phyloP scores from a whole-genome alignment of 2,329 filamentous ascomycete genomes.

The Sclerotinia nivalis region DNA sequence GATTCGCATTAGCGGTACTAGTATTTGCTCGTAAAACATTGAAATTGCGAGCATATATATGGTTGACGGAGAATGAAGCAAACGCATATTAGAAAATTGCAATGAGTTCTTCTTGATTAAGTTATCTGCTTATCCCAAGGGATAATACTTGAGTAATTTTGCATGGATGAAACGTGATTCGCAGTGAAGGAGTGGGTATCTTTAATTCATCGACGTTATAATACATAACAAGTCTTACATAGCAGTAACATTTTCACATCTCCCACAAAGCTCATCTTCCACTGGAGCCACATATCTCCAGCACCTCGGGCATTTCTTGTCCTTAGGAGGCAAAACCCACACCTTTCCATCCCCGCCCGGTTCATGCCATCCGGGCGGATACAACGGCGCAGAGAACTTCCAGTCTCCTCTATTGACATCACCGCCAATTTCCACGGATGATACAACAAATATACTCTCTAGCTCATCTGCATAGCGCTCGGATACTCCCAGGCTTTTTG shows the following conservation, averaged over 20 bases:
- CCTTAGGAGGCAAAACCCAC: constrained; percentile 47
- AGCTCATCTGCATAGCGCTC: constrained; percentile 45
- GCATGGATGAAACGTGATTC: neutral
- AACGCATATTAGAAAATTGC: neutral
- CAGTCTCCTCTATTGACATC: constrained; percentile 48
- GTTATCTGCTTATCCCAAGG: neutral
- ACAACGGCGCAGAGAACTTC: constrained; percentile 43
- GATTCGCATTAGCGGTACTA: neutral
- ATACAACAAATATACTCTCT: constrained; percentile 66
- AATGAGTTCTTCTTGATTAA: too few species aligned
- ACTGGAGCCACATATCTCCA: constrained; percentile 80
- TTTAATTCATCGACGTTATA: neutral
- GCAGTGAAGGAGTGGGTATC: constrained; percentile 9
- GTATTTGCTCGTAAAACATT: too few species aligned
- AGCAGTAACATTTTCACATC: constrained; percentile 60
- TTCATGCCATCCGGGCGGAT: constrained; percentile 25
- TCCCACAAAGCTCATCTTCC: constrained; percentile 65
- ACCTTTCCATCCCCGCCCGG: constrained; percentile 28
- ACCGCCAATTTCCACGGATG: constrained; percentile 55
- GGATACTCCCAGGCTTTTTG: constrained; percentile 38
- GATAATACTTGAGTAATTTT: neutral
- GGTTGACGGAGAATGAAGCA: neutral
- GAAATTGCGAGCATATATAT: neutral
- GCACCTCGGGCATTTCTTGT: constrained; percentile 79
- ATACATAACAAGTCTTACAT: neutral